Evolutionary conservation across 176 grass and related monocot species (phyloP).

Genomic region (Musa schizocarpa): DNA sequence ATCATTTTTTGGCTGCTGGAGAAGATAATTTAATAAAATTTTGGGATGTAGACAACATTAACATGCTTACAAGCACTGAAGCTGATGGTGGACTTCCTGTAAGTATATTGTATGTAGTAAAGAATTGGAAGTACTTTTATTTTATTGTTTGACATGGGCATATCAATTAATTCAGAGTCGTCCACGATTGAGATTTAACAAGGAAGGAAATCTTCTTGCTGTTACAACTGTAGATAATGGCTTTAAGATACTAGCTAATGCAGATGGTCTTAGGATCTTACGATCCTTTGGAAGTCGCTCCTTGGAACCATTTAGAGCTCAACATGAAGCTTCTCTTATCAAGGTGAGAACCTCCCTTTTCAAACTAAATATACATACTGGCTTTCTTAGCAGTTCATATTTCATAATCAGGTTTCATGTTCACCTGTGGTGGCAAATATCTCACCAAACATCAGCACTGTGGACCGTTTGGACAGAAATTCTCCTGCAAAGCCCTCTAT

Average conservation of each 20-base stretch:
- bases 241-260: constrained; percentile 94
- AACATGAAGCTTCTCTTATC: constrained; percentile 78
- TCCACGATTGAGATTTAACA: constrained; percentile 93
- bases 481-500: constrained; percentile 86
- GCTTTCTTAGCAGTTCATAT: constrained; percentile 6
- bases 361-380: neutral
- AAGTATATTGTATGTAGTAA: constrained; percentile 16
- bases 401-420: constrained; percentile 53
- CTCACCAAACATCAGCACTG: constrained; percentile 63
- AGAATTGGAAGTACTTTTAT: neutral
- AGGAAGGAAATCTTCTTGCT: constrained; percentile 94
- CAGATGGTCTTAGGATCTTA: constrained; percentile 61
- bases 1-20: constrained; percentile 91
- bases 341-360: constrained; percentile 35
- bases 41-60: constrained; percentile 86
- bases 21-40: constrained; percentile 95
- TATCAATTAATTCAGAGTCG: constrained; percentile 43
- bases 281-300: constrained; percentile 38
- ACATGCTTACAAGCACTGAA: constrained; percentile 64
- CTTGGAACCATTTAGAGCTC: constrained; percentile 63
- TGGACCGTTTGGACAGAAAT: constrained; percentile 77
- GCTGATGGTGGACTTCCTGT: constrained; percentile 80
- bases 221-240: constrained; percentile 82
- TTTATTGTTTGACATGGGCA: neutral
- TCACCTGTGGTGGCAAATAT: constrained; percentile 69